Percentiles rank a stretch among this genome's conserved stretches.
phyloP scores from a whole-genome alignment of 2,329 filamentous ascomycete genomes.

The Metarhizium robertsii region DNA sequence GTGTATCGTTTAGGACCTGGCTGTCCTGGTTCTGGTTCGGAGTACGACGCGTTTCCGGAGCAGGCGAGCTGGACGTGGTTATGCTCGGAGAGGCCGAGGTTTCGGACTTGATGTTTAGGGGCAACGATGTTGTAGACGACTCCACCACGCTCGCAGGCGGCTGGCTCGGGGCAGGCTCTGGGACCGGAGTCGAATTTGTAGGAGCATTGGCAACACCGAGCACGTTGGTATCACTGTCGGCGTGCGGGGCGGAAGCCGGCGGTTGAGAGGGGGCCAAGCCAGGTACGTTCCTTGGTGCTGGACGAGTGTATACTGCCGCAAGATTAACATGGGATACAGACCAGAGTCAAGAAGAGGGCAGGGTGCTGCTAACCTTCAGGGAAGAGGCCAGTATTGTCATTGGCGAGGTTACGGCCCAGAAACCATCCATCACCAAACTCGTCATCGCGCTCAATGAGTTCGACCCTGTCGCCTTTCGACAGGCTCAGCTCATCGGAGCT shows the following conservation, averaged over 20 bases:
- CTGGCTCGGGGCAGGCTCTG: conserved; percentile 17
- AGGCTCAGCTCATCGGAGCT: conserved; percentile 90
- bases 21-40: conserved; percentile 39
- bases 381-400: conserved; percentile 68
- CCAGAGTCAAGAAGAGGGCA: conserved; percentile 3
- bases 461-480: conserved; percentile 73
- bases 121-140: conserved; percentile 29
- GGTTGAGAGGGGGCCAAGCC: conserved; percentile 21
- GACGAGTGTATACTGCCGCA: conserved; percentile 51
- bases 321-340: conserved; percentile 14
- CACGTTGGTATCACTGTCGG: conserved; percentile 15
- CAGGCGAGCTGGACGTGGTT: conserved; percentile 18
- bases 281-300: conserved; percentile 38
- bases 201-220: conserved; percentile 12
- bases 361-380: conserved; percentile 59
- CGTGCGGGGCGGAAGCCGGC: conserved; percentile 20
- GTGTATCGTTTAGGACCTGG: conserved; percentile 84
- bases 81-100: conserved; percentile 17
- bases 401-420: conserved; percentile 63
- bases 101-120: conserved; percentile 31
- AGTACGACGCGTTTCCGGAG: conserved; percentile 25
- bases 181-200: conserved; percentile 20
- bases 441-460: conserved; percentile 76
- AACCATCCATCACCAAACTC: conserved; percentile 88
- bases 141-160: conserved; percentile 21